Base-by-base conservation (phyloP, 1,284 basidiomycete genomes). In the Fomitiporia mediterranea region DNA sequence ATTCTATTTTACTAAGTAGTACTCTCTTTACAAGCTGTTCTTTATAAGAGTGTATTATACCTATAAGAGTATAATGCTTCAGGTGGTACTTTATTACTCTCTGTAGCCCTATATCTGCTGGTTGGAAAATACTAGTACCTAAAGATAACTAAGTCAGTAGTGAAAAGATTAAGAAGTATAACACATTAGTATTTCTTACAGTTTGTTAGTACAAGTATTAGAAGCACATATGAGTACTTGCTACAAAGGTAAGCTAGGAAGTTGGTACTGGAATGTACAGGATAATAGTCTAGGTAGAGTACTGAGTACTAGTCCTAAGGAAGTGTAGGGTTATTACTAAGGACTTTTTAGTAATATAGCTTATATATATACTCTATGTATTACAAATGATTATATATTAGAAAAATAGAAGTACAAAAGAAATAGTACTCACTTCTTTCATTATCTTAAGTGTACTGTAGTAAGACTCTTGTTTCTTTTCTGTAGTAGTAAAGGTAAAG, bases 401-500 rank as follows among this genome's bases (percentile, higher is more conserved):
- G 35, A 70, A 69, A 56, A 72, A 71, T 2, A 71, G 72, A 43
- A 64, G 64, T 11, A n/a, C n/a, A n/a, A n/a, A n/a, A 74, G 63
- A 34, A 74, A 28, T 48, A n/a, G 15, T 48, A 28, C 46, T 30
- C 32, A 48, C 46, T 15, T 48, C 15, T 69, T 1, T 66, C 32
- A 11, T 65, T 49, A 4, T 73, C 66, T 46, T 69, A 72, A 19
- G 17, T 42, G 7, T 64, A n/a, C 72, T 70, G 3, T 60, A 48
- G 3, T 65, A 60, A 27, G 68, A 74, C 28, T 72, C 72, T 74
- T 73, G 76, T 56, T 75, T 73, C 0, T 65, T 75, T 7, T 55
- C 57, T 3, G 61, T 69, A 9, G 67, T 70, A n/a, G 57, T 53
- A 1, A 54, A 57, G 17, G 62, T 63, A 38, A 73, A 65, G 23